Percentiles rank a stretch among this genome's conserved stretches.
Conservation (phyloP, 2,329 filamentous ascomycete species). For the Neospermospora avenae region DNA sequence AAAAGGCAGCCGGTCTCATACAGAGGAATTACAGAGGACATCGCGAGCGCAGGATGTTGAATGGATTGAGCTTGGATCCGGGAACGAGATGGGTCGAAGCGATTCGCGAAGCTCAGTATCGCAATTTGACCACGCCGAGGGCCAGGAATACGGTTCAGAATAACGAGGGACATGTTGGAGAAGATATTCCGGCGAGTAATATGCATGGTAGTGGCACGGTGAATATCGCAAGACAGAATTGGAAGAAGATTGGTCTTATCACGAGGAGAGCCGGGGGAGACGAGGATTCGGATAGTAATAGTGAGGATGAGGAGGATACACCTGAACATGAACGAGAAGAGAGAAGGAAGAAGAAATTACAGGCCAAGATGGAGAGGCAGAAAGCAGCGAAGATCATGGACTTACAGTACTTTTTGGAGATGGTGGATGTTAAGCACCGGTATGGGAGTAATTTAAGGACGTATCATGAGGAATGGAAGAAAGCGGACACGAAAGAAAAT, state of each 20-base stretch:
- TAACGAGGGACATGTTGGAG: neutral
- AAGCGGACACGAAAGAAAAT: conserved; percentile 72
- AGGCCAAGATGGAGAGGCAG: conserved; percentile 47
- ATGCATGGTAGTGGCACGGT: conserved; percentile 3
- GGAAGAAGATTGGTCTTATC: conserved; percentile 71
- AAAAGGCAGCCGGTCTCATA: conserved; percentile 53
- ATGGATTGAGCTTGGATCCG: conserved; percentile 57
- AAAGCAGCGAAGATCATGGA: conserved; percentile 77
- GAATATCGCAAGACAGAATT: conserved; percentile 59
- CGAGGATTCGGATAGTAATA: conserved; percentile 40
- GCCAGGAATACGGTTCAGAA: conserved; percentile 26
- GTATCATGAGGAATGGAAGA: conserved; percentile 85
- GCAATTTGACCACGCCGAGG: conserved; percentile 46
- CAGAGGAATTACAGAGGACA: conserved; percentile 78
- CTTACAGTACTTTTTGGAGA: conserved; percentile 77
- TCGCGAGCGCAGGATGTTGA: conserved; percentile 65
- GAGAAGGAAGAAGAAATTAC: conserved; percentile 43
- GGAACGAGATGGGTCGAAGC: conserved; percentile 40
- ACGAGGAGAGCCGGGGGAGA: conserved; percentile 71
- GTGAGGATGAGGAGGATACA: conserved; percentile 19
- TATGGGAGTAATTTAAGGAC: conserved; percentile 79
- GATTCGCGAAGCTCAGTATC: conserved; percentile 55
- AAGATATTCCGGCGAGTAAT: neutral
- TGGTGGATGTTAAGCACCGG: conserved; percentile 83
- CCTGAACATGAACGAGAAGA: conserved; percentile 39